Base-by-base conservation (phyloP, 1,284 basidiomycete species). In the Meira miltonrushii region DNA sequence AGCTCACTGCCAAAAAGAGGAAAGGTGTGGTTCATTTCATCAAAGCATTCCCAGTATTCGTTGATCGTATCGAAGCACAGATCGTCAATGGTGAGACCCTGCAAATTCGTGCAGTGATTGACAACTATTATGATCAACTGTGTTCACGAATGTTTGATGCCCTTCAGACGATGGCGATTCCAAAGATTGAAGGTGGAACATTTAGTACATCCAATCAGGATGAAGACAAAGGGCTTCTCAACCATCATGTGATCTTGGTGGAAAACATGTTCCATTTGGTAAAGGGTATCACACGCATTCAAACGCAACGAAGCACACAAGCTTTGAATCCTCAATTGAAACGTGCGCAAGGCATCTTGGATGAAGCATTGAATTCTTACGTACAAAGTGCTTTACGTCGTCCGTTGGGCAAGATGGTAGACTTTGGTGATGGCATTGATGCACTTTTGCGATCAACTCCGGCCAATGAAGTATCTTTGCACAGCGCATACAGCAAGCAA, bases 191-290 rank as follows among this genome's bases (percentile, higher is more conserved):
- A 12, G 28, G 49, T 19, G 39, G 46, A 25, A 33, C 33, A 17
- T 92, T 92, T 10, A 94, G 92, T 78, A 81, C 92, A 81, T 88
- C 91, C 59, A 88, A 88, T 0, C 73, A 65, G 9, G 76, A 74
- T 56, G 75, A 78, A 25, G 94, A 94, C 79, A 98, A 98, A 79
- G 92, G 92, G 0, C 90, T 94, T 75, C 83, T 97, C 56, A 96
- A 97, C 78, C 95, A 93, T 72, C 90, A 95, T 74, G 90, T 97
- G 67, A 88, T 96, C 70, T 83, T 98, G 66, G 90, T 97, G 61
- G 94, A 96, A 79, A 98, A 98, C 75, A 93, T 94, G 90, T 88
- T 92, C 68, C 87, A 90, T 75, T 93, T 96, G 74, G 84, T 91
- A 41, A 85, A 87, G 0, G 91, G 94, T 74, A 85, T 88, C 28